Evolutionary conservation across 2,329 filamentous ascomycete genomes (phyloP).

Genomic region (Phoma sp.): DNA sequence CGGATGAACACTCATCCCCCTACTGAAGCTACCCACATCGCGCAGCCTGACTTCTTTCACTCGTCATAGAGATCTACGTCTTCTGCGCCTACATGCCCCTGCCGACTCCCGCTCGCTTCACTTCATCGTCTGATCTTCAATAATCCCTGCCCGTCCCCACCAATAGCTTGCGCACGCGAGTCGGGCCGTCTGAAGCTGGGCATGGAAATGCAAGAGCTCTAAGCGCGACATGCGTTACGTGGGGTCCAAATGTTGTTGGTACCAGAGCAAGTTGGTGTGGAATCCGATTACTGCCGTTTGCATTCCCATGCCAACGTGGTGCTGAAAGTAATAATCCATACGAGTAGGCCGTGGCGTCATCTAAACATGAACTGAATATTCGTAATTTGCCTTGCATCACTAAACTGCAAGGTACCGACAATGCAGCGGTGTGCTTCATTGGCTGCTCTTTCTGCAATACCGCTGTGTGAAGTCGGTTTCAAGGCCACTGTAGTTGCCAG

Average conservation of each 20-base stretch:
- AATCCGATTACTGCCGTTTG: too few species aligned
- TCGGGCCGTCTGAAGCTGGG: constrained; percentile 10
- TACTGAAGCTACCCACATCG: background rate
- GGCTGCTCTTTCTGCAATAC: constrained; percentile 27
- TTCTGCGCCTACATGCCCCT: background rate
- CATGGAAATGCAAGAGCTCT: background rate
- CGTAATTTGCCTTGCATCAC: too few species aligned
- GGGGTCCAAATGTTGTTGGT: background rate
- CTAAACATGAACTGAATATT: too few species aligned
- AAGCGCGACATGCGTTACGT: constrained; percentile 2
- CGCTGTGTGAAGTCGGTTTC: constrained; percentile 43
- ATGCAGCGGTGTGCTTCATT: background rate
- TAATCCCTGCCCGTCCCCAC: background rate
- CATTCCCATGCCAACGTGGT: background rate
- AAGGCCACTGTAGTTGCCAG: constrained; percentile 20
- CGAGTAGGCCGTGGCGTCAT: too few species aligned
- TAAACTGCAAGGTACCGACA: too few species aligned
- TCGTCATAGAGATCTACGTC: background rate
- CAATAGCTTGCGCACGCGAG: constrained; percentile 8
- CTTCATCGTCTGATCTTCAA: background rate
- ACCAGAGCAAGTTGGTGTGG: too few species aligned
- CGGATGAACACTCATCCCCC: background rate
- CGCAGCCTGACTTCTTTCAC: background rate
- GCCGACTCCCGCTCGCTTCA: background rate
- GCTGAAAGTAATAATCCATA: background rate